Evolutionary conservation across 2,329 filamentous ascomycete genomes (phyloP).

Genomic region (Colletotrichum sp.): DNA sequence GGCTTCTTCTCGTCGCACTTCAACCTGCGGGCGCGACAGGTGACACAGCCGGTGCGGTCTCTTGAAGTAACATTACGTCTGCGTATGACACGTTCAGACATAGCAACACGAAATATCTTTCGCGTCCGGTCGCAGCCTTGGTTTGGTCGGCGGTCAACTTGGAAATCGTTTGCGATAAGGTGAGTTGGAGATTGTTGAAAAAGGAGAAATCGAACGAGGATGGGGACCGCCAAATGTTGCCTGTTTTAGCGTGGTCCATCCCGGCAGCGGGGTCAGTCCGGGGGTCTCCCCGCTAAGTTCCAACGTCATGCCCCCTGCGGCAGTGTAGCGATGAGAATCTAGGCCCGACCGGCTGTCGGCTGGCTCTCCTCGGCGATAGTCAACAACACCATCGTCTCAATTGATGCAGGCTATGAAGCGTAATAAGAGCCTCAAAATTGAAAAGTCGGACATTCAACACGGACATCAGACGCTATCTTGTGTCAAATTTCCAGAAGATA

Average conservation of each 20-base stretch:
- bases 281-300: background rate
- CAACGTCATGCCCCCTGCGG: background rate
- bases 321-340: background rate
- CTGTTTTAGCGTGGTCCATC: background rate
- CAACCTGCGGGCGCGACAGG: constrained; percentile 44
- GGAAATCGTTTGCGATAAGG: background rate
- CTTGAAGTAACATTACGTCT: constrained; percentile 1
- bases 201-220: background rate
- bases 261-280: background rate
- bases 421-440: background rate
- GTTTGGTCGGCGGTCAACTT: background rate
- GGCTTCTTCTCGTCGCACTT: constrained; percentile 50
- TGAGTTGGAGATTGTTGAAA: background rate
- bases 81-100: background rate
- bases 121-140: background rate
- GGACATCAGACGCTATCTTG: background rate
- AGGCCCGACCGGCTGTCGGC: background rate
- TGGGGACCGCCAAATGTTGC: background rate
- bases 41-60: constrained; percentile 1
- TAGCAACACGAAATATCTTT: background rate
- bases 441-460: background rate
- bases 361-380: background rate
- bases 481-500: background rate
- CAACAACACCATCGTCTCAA: background rate
- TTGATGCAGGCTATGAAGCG: background rate